These are phyloP conservation scores for Aquilaria agallochum DNA, from an alignment of 441 rosid species.

Conservation along the genomic window DNA sequence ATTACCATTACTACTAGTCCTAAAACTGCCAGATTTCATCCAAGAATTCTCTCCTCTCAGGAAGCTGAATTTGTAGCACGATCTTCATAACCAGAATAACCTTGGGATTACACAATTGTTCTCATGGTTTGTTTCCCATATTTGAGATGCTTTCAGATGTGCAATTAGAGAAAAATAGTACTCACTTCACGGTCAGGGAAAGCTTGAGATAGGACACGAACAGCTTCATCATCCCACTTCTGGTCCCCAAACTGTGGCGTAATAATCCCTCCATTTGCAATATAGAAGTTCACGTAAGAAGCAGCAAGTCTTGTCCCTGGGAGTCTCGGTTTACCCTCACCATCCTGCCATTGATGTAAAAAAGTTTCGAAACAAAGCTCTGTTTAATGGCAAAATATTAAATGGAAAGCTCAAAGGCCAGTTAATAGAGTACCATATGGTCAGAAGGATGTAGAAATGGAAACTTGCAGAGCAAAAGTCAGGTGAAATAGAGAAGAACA, in stretches of 20 bases:
- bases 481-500: too few relatives aligned
- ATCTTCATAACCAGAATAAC: neutral
- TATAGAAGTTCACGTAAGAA: conserved; percentile 83
- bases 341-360: conserved; percentile 35
- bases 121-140: conserved; percentile 1
- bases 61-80: too few relatives aligned
- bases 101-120: neutral
- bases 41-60: too few relatives aligned
- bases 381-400: too few relatives aligned
- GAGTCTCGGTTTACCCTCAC: conserved; percentile 63
- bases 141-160: too few relatives aligned
- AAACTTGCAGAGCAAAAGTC: too few relatives aligned
- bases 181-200: conserved; percentile 71
- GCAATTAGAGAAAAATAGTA: too few relatives aligned
- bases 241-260: conserved; percentile 83
- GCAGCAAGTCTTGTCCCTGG: conserved; percentile 88
- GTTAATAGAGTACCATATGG: neutral
- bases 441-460: neutral
- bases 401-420: too few relatives aligned
- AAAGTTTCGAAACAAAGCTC: neutral
- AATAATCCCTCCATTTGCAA: conserved; percentile 78
- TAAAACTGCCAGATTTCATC: too few relatives aligned
- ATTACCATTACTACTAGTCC: too few relatives aligned
- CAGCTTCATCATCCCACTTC: conserved; percentile 77
- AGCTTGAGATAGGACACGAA: conserved; percentile 55